Percentiles rank a stretch among this genome's conserved stretches.
These are phyloP conservation scores for Acidomyces sp. DNA, from an alignment of 495 filamentous ascomycete genomes.

Conservation along the genomic window DNA sequence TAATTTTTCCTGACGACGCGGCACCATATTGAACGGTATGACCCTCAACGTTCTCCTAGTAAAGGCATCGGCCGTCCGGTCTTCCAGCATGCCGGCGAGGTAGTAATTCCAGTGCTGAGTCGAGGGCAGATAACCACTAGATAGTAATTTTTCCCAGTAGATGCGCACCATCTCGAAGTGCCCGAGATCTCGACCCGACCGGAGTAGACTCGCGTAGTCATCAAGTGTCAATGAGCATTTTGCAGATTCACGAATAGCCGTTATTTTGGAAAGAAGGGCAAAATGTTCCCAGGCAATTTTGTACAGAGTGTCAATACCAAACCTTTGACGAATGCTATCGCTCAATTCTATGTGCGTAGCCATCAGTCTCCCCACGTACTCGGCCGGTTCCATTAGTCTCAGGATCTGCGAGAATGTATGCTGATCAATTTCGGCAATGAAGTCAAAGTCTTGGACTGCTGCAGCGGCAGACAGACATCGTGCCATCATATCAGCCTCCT, in stretches of 20 bases:
- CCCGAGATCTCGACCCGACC: slow-evolving; percentile 39
- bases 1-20: neutral
- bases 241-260: slow-evolving; percentile 25
- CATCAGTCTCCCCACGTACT: slow-evolving; percentile 21
- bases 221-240: slow-evolving; percentile 28
- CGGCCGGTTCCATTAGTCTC: slow-evolving; percentile 33
- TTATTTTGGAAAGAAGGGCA: slow-evolving; percentile 28
- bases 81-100: slow-evolving; percentile 31
- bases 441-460: slow-evolving; percentile 11
- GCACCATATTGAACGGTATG: slow-evolving; percentile 24
- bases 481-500: slow-evolving; percentile 3
- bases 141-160: slow-evolving; percentile 40
- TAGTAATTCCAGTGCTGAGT: slow-evolving; percentile 45
- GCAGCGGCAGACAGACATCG: slow-evolving; percentile 10
- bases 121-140: slow-evolving; percentile 33
- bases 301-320: slow-evolving; percentile 22
- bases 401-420: slow-evolving; percentile 39
- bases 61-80: slow-evolving; percentile 23
- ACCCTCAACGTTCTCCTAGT: slow-evolving; percentile 33
- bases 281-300: slow-evolving; percentile 32
- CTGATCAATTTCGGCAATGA: slow-evolving; percentile 22
- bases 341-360: slow-evolving; percentile 23
- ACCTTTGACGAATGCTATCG: slow-evolving; percentile 1
- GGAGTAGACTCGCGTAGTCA: slow-evolving; percentile 46
- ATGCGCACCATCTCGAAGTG: slow-evolving; percentile 33